phyloP scores from a whole-genome alignment of 495 filamentous ascomycete genomes.

The Recurvomyces mirabilis region DNA sequence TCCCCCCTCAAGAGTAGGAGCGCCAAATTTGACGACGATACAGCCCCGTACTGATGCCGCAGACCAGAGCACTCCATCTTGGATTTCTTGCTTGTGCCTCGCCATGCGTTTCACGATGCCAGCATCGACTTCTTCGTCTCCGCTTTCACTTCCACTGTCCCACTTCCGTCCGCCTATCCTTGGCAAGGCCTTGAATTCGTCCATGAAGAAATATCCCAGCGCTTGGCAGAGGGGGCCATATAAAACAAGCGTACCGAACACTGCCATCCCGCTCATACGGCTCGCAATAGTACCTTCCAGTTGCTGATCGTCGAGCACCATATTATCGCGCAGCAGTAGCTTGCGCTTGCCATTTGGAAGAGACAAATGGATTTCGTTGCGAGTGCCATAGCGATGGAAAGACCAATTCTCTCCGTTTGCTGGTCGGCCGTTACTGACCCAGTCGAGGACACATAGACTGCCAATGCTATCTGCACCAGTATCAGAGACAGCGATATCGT shows the following conservation, averaged over 20 bases:
- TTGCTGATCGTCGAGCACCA: conserved; percentile 53
- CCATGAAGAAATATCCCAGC: conserved; percentile 58
- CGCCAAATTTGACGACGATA: conserved; percentile 77
- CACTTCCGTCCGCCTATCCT: conserved; percentile 74
- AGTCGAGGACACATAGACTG: conserved; percentile 74
- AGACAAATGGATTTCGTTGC: conserved; percentile 72
- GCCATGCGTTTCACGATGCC: conserved; percentile 31
- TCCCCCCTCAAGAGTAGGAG: conserved; percentile 49
- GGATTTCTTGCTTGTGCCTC: conserved; percentile 41
- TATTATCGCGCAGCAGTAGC: conserved; percentile 69
- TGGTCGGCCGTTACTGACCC: conserved; percentile 78
- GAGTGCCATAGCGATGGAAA: conserved; percentile 59
- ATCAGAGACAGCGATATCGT: conserved; percentile 40
- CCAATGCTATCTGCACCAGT: conserved; percentile 33
- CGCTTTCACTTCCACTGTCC: conserved; percentile 19
- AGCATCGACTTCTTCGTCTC: conserved; percentile 25
- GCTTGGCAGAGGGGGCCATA: conserved; percentile 57
- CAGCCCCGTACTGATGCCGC: conserved; percentile 73
- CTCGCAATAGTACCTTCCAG: conserved; percentile 32
- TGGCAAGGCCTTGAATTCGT: conserved; percentile 63
- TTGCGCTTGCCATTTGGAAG: conserved; percentile 35
- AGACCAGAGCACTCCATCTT: conserved; percentile 58
- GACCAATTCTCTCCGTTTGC: conserved; percentile 89
- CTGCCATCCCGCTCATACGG: conserved; percentile 53
- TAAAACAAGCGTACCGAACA: conserved; percentile 76